Percentiles rank a stretch among this genome's conserved stretches.
These are phyloP conservation scores for Xanthoparmelia taractica DNA, from an alignment of 495 filamentous ascomycete genomes.

Conservation along the genomic window DNA sequence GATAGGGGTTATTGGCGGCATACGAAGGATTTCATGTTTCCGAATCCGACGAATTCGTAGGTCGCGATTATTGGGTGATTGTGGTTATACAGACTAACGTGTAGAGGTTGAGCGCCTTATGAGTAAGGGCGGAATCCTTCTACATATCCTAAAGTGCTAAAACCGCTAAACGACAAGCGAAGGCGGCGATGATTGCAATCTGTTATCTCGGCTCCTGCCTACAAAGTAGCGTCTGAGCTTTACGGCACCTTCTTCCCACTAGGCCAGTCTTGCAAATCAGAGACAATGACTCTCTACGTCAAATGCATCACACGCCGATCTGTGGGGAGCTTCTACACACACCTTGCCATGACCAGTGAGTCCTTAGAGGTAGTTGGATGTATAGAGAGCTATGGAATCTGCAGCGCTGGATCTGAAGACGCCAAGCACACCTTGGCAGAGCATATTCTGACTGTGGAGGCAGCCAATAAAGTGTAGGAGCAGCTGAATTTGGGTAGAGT, in stretches of 20 bases:
- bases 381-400: too few relatives aligned
- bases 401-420: too few relatives aligned
- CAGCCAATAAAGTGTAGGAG: too few relatives aligned
- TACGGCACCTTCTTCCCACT: not conserved
- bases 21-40: slow-evolving; percentile 15
- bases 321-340: not conserved
- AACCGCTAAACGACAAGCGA: not conserved
- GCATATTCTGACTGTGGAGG: too few relatives aligned
- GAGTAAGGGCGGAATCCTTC: not conserved
- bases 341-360: not conserved
- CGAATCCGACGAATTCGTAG: not conserved
- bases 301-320: not conserved
- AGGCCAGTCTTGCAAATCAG: not conserved
- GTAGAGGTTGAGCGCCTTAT: not conserved
- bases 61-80: not conserved
- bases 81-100: not conserved
- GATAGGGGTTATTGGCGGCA: slow-evolving; percentile 26
- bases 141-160: not conserved
- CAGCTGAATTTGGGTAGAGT: too few relatives aligned
- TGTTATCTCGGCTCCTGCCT: not conserved
- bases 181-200: not conserved
- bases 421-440: too few relatives aligned
- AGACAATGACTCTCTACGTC: not conserved
- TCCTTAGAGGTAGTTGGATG: too few relatives aligned
- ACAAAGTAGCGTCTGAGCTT: too few relatives aligned